Percentiles rank a stretch among this genome's conserved stretches.
phyloP scores from a whole-genome alignment of 345 rosid genomes.

The Limnanthes douglasii region DNA sequence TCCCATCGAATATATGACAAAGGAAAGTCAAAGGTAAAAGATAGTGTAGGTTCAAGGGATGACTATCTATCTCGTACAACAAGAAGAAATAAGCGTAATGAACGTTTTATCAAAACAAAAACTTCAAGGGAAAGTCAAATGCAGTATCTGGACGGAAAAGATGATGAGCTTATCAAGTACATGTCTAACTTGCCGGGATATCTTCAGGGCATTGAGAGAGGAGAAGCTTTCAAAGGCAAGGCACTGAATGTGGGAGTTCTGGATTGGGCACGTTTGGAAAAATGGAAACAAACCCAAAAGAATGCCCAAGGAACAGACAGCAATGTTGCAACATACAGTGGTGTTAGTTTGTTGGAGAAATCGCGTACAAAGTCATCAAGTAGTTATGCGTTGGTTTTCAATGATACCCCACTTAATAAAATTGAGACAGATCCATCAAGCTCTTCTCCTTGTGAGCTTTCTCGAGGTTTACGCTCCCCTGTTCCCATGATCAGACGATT shows the following conservation, averaged over 20 bases:
- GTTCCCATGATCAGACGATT: conserved; percentile 13
- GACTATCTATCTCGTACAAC: too few species aligned
- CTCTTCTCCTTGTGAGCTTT: conserved; percentile 14
- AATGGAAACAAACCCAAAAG: conserved; percentile 32
- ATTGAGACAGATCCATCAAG: conserved; percentile 9
- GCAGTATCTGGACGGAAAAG: too few species aligned
- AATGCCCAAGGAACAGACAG: conserved; percentile 5
- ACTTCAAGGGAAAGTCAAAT: too few species aligned
- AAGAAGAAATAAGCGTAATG: too few species aligned
- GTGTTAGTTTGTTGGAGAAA: conserved; percentile 10
- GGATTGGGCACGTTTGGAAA: conserved; percentile 69
- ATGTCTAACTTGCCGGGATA: conserved; percentile 70
- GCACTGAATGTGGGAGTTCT: conserved; percentile 79
- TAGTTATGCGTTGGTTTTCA: conserved; percentile 13
- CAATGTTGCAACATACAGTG: conserved; percentile 10
- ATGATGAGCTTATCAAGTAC: conserved; percentile 63
- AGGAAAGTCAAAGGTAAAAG: too few species aligned
- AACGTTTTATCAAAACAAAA: too few species aligned
- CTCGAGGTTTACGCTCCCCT: conserved; percentile 24
- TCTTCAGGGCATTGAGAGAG: conserved; percentile 41
- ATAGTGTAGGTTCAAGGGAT: too few species aligned
- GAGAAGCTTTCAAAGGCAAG: conserved; percentile 34
- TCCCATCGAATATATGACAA: too few species aligned
- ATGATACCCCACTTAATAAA: conserved; percentile 10
- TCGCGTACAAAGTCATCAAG: conserved; percentile 13